These are phyloP conservation scores for Fusarium foetens DNA, from an alignment of 2,329 filamentous ascomycete genomes.

Conservation along the genomic window DNA sequence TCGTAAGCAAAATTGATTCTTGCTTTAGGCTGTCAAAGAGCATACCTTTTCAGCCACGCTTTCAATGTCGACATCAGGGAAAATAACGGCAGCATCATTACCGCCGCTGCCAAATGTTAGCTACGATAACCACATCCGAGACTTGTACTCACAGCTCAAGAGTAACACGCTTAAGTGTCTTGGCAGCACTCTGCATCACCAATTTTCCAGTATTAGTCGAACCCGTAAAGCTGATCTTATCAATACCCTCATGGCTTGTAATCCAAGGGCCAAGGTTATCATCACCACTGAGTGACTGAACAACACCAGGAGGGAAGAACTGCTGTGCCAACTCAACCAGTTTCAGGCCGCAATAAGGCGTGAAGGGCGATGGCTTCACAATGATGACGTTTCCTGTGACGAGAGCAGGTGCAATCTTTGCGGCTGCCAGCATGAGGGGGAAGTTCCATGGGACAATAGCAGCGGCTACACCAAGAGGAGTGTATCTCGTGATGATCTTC, in stretches of 20 bases:
- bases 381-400: constrained; percentile 67
- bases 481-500: constrained; percentile 49
- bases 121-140: background rate
- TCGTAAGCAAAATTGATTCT: background rate
- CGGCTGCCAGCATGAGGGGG: constrained; percentile 61
- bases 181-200: constrained; percentile 65
- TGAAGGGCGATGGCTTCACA: constrained; percentile 67
- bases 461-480: constrained; percentile 55
- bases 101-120: constrained; percentile 53
- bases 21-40: background rate
- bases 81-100: constrained; percentile 70
- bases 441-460: constrained; percentile 68
- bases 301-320: constrained; percentile 70
- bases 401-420: constrained; percentile 67
- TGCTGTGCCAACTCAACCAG: constrained; percentile 66
- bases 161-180: constrained; percentile 69
- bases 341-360: constrained; percentile 68
- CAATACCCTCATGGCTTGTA: constrained; percentile 67
- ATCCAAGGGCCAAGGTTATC: constrained; percentile 69
- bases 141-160: constrained; percentile 59
- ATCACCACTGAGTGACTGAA: constrained; percentile 69
- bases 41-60: constrained; percentile 50
- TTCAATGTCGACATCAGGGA: constrained; percentile 64
- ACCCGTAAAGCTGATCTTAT: constrained; percentile 73
- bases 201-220: constrained; percentile 69